Evolutionary conservation across 2,329 filamentous ascomycete species (phyloP).

Genomic region (Fusarium haematococcum): DNA sequence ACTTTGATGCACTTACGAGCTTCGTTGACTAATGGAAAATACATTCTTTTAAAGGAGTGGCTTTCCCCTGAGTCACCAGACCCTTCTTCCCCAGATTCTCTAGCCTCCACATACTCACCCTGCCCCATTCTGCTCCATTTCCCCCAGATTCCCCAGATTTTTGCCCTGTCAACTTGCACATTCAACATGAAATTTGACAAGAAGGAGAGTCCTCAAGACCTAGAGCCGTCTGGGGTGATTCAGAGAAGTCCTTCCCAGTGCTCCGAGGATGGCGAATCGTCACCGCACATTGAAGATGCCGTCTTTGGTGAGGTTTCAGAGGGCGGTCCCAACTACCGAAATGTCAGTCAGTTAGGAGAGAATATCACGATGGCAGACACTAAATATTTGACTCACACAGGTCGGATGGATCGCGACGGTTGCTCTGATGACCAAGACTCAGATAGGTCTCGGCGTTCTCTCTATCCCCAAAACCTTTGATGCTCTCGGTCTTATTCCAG

Average conservation of each 20-base stretch:
- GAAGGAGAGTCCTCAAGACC: not conserved
- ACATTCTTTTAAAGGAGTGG: not conserved
- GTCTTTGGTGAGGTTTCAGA: conserved; percentile 37
- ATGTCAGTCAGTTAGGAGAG: conserved; percentile 25
- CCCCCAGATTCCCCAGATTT: conserved; percentile 4
- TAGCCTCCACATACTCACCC: not conserved
- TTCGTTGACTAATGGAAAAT: not conserved
- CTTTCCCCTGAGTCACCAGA: conserved; percentile 1
- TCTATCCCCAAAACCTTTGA: conserved; percentile 60
- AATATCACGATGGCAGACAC: not conserved
- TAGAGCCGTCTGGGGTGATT: not conserved
- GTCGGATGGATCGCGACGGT: conserved; percentile 56
- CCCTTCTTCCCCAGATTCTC: not conserved
- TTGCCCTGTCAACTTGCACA: not conserved
- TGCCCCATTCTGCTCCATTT: not conserved
- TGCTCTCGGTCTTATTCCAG: conserved; percentile 59
- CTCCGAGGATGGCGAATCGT: not conserved
- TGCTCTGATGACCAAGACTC: conserved; percentile 58
- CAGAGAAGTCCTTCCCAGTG: not conserved
- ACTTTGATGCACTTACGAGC: not conserved
- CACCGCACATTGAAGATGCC: not conserved
- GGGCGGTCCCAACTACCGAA: conserved; percentile 43
- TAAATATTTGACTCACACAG: conserved; percentile 28
- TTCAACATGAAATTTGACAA: not conserved
- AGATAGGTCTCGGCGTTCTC: conserved; percentile 58